These are phyloP conservation scores for Populus hybrid DNA, from an alignment of 441 rosid species.

Conservation along the genomic window DNA sequence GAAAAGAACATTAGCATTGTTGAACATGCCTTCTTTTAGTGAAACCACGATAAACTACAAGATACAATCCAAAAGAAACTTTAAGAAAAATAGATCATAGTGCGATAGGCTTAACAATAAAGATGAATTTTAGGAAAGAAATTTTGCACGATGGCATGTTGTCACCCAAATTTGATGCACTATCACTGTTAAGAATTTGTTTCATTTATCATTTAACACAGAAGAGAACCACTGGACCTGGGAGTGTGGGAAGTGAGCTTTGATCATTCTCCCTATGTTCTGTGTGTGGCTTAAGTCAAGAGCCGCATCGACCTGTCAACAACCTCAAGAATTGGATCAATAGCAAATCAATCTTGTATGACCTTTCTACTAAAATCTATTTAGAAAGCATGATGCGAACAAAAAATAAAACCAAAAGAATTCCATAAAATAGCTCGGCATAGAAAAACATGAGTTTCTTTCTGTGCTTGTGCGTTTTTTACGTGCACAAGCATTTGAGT, in stretches of 20 bases:
- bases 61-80: neutral
- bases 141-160: neutral
- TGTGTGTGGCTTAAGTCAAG: slow-evolving; percentile 90
- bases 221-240: slow-evolving; percentile 41
- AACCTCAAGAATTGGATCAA: slow-evolving; percentile 18
- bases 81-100: neutral
- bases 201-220: neutral
- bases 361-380: neutral
- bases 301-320: slow-evolving; percentile 91
- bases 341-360: slow-evolving; percentile 13
- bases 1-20: slow-evolving; percentile 95
- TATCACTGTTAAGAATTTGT: neutral
- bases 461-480: neutral
- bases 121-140: neutral
- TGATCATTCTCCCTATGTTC: slow-evolving; percentile 98
- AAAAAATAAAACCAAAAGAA: neutral
- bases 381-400: neutral
- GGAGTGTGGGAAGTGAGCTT: slow-evolving; percentile 79
- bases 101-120: neutral
- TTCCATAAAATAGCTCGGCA: neutral
- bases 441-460: neutral
- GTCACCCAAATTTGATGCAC: neutral
- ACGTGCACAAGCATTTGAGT: too few species aligned
- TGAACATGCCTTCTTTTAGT: slow-evolving; percentile 98
- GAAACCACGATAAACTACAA: slow-evolving; percentile 95